Evolutionary conservation across 1,139 yeast species (phyloP).

Genomic region (Zygotorulaspora mrakii): DNA sequence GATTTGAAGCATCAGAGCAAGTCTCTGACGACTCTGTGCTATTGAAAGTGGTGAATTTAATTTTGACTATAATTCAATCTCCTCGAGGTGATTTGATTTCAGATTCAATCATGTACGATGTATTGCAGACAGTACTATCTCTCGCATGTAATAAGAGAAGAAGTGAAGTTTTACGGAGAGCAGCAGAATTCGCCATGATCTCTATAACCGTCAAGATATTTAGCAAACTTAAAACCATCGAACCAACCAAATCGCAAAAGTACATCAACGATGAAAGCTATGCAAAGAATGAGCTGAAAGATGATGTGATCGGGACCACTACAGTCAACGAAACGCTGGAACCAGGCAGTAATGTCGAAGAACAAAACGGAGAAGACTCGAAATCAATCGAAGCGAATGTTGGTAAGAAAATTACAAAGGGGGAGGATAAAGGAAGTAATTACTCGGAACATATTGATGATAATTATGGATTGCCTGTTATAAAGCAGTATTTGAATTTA

Average conservation of each 20-base stretch:
- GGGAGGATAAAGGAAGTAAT: constrained; percentile 5
- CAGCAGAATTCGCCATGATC: constrained; percentile 84
- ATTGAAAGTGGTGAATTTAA: constrained; percentile 70
- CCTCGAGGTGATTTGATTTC: constrained; percentile 60
- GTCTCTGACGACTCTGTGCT: constrained; percentile 89
- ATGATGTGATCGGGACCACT: constrained; percentile 37
- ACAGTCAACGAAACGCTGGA: constrained; percentile 7
- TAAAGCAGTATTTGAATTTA: constrained; percentile 52
- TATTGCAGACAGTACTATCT: constrained; percentile 85
- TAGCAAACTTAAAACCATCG: constrained; percentile 52
- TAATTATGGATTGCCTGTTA: constrained; percentile 39
- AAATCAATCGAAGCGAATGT: constrained; percentile 7
- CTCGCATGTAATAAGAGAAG: constrained; percentile 91
- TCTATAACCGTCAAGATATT: constrained; percentile 69
- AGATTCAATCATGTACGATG: constrained; percentile 83
- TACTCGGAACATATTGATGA: constrained; percentile 16
- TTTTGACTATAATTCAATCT: constrained; percentile 68
- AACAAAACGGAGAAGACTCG: constrained; percentile 2
- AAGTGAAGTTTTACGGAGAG: constrained; percentile 81
- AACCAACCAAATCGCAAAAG: constrained; percentile 42
- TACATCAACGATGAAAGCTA: constrained; percentile 38
- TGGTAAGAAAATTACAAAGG: constrained; percentile 6
- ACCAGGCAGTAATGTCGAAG: background rate
- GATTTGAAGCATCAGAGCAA: constrained; percentile 94
- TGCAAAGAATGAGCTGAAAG: constrained; percentile 35